Evolutionary conservation across 106 monocot species (phyloP).

Genomic region (Alisma plantagoaquatica): DNA sequence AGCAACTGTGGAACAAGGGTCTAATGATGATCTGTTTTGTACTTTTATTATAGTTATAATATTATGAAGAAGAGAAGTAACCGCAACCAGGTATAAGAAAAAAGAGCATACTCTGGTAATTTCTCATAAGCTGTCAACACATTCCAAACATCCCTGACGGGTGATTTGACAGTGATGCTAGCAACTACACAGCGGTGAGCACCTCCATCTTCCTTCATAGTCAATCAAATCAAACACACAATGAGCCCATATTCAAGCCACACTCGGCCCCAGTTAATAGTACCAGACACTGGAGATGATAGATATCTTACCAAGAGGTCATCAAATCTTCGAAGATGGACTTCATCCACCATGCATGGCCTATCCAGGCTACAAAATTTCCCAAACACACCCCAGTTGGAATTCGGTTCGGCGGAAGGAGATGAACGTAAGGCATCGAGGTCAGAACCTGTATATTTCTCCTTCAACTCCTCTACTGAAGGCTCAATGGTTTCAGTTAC

Average conservation of each 20-base stretch:
- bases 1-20: no score
- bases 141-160: constrained; percentile 78
- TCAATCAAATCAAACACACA: no score
- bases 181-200: constrained; percentile 81
- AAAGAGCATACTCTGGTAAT: constrained; percentile 84
- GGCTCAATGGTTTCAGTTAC: constrained; percentile 4
- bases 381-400: constrained; percentile 79
- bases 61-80: no score
- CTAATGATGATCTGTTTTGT: no score
- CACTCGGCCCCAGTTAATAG: no score
- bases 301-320: constrained; percentile 78
- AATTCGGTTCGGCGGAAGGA: constrained; percentile 26
- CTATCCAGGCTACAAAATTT: constrained; percentile 74
- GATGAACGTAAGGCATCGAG: constrained; percentile 13
- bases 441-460: constrained; percentile 8
- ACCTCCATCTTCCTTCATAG: constrained; percentile 92
- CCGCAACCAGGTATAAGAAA: no score
- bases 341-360: constrained; percentile 89
- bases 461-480: constrained; percentile 8
- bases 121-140: constrained; percentile 79
- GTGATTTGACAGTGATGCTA: constrained; percentile 91
- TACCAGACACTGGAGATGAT: no score
- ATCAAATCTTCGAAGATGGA: constrained; percentile 94
- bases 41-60: no score
- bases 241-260: no score